These are phyloP conservation scores for Coccinonectria pachysandricola DNA, from an alignment of 2,329 filamentous ascomycete genomes.

Conservation along the genomic window DNA sequence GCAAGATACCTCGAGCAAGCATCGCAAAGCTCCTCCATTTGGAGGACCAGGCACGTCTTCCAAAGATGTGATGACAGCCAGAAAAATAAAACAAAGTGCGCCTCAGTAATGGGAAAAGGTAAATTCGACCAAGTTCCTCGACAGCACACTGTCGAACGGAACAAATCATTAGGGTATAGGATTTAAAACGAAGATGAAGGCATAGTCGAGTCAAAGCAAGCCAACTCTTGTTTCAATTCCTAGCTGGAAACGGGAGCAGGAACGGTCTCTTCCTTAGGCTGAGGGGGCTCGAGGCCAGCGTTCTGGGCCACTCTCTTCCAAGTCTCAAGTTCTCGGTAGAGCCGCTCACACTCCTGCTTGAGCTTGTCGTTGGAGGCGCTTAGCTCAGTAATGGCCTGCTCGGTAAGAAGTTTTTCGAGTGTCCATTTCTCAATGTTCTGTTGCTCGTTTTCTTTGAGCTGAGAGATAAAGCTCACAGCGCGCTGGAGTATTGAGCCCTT, in stretches of 20 bases:
- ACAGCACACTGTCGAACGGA: constrained; percentile 1
- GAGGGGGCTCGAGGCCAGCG: constrained; percentile 40
- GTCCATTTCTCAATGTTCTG: constrained; percentile 95
- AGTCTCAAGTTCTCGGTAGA: constrained; percentile 66
- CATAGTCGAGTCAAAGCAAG: too few relatives aligned
- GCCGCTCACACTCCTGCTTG: constrained; percentile 67
- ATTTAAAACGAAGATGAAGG: constrained; percentile 7
- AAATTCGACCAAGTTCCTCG: constrained; percentile 5
- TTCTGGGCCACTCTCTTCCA: constrained; percentile 64
- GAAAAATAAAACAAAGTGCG: constrained; percentile 5
- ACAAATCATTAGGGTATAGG: constrained; percentile 16
- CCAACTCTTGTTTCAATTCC: constrained; percentile 11
- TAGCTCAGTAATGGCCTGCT: constrained; percentile 82
- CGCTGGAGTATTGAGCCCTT: constrained; percentile 94
- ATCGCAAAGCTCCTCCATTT: too few relatives aligned
- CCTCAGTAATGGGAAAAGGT: too few relatives aligned
- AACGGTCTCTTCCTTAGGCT: constrained; percentile 27
- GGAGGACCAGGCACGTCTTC: constrained; percentile 3
- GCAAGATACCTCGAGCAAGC: too few relatives aligned
- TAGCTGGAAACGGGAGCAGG: constrained; percentile 19
- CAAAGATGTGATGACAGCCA: constrained; percentile 2
- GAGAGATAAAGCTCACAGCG: constrained; percentile 86
- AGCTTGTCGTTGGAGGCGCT: constrained; percentile 80
- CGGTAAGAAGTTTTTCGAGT: constrained; percentile 77
- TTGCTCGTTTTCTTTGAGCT: constrained; percentile 87